phyloP scores from a whole-genome alignment of 1,139 yeast species.

The Lodderomyces elongisporus region DNA sequence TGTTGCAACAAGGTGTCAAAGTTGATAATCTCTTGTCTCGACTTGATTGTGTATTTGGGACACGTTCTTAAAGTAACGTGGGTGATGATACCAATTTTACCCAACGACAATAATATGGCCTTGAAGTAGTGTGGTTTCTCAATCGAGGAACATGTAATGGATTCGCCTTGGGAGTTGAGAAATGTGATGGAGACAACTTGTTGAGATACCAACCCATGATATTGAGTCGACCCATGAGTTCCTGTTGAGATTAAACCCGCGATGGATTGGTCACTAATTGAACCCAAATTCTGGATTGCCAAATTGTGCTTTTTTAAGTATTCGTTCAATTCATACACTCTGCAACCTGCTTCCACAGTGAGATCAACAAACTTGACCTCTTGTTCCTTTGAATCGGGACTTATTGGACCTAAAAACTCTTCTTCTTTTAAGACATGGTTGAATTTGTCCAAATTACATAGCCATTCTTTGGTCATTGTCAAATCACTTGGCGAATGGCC shows the following conservation, averaged over 20 bases:
- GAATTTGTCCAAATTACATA: constrained; percentile 78
- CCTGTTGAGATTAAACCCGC: constrained; percentile 97
- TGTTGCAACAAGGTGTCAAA: constrained; percentile 64
- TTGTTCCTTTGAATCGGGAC: constrained; percentile 16
- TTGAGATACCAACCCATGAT: constrained; percentile 84
- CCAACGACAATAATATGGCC: constrained; percentile 84
- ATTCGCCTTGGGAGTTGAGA: constrained; percentile 68
- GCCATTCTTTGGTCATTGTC: constrained; percentile 86
- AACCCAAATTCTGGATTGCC: constrained; percentile 88
- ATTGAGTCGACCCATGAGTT: constrained; percentile 93
- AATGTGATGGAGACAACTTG: constrained; percentile 76
- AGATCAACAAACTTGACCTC: constrained; percentile 77
- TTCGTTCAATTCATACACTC: constrained; percentile 74
- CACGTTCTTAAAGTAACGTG: constrained; percentile 83
- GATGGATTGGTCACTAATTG: constrained; percentile 87
- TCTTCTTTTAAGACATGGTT: constrained; percentile 46
- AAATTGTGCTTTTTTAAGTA: constrained; percentile 57
- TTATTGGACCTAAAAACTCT: constrained; percentile 34
- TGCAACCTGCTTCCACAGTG: constrained; percentile 87
- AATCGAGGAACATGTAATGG: constrained; percentile 63
- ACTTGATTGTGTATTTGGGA: constrained; percentile 76
- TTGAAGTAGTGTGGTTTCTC: constrained; percentile 67
- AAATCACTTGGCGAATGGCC: constrained; percentile 94
- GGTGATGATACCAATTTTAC: constrained; percentile 86
- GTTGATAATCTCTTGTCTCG: constrained; percentile 75